These are phyloP conservation scores for Thecaphora frezii DNA, from an alignment of 1,284 basidiomycete genomes.

Conservation along the genomic window DNA sequence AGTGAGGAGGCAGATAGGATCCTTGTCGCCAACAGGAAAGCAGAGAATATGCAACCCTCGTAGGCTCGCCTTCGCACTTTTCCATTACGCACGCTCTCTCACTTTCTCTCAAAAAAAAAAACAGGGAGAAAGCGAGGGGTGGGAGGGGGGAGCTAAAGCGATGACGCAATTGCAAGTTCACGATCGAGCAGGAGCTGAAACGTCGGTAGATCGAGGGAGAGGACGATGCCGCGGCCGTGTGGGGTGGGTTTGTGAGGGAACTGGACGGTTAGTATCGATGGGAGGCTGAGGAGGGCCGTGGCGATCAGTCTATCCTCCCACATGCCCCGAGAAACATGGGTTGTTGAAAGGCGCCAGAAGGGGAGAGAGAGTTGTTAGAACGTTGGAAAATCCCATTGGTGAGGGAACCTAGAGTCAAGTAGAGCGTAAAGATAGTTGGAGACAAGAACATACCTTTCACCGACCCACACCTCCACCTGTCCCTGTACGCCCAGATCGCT, in stretches of 20 bases:
- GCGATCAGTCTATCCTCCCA: background rate
- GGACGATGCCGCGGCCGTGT: background rate
- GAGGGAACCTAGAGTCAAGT: too few relatives aligned
- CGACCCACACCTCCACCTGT: background rate
- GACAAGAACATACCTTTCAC: background rate
- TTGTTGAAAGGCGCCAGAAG: background rate
- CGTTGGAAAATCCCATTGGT: background rate
- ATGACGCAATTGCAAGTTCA: background rate
- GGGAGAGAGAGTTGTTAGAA: too few relatives aligned
- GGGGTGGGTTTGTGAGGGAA: constrained; percentile 1
- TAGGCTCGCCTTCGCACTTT: too few relatives aligned
- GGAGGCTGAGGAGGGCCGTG: background rate
- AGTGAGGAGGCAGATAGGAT: too few relatives aligned
- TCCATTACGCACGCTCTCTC: too few relatives aligned
- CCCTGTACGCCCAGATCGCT: background rate
- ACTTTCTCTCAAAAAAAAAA: too few relatives aligned
- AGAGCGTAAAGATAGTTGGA: too few relatives aligned
- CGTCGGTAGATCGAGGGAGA: constrained; percentile 1
- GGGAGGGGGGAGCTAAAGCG: too few relatives aligned
- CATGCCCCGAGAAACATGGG: too few relatives aligned
- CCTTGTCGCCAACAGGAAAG: too few relatives aligned
- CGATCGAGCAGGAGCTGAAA: background rate
- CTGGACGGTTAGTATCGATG: background rate
- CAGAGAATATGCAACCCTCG: too few relatives aligned
- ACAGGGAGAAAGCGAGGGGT: too few relatives aligned